Evolutionary conservation across 2,329 filamentous ascomycete species (phyloP), one percentile per base, ranked within the genome.

Genomic region (Trichoderma pleuroti): DNA sequence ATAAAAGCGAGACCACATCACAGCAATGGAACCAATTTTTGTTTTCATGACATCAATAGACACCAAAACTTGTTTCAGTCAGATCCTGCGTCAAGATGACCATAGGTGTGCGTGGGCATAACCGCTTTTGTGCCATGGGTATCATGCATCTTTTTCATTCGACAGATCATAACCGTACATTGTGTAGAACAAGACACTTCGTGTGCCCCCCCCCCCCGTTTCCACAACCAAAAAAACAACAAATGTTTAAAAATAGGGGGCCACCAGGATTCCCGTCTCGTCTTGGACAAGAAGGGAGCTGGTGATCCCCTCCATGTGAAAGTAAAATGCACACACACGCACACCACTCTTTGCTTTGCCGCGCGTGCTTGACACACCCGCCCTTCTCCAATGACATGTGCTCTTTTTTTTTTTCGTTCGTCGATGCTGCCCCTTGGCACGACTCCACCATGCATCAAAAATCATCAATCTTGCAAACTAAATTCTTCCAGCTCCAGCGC

Each of bases 381-480:
- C 56, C 66, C n/a, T n/a, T 11, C 21, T 42, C 39, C 65, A 52
- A 34, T 16, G 21, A 18, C 39, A 61, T 26, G 61, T 36, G 61
- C 39, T 46, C 28, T 21, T n/a, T 5, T 60, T 39, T 39, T 28
- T 28, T 28, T 28, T 28, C 60, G 62, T 18, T 65, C 56, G 52
- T 67, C 59, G 39, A 64, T 34, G 56, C 16, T 42, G 59, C 26
- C 52, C 11, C 42, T 56, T 39, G 30, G 56, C 57, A 59, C 21
- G 46, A 56, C 63, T 67, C 57, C 70, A 56, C 60, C 26, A 30
- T 28, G 32, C 69, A 49, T 39, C 46, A 62, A 65, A 65, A 60
- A 59, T 57, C 32, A 76, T 76, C 75, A 74, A 75, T 72, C 74
- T 76, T 73, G 69, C 72, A 72, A 72, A 75, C 72, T 73, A 70